phyloP scores from a whole-genome alignment of 2,329 filamentous ascomycete species.

The Fusarium nygamai region DNA sequence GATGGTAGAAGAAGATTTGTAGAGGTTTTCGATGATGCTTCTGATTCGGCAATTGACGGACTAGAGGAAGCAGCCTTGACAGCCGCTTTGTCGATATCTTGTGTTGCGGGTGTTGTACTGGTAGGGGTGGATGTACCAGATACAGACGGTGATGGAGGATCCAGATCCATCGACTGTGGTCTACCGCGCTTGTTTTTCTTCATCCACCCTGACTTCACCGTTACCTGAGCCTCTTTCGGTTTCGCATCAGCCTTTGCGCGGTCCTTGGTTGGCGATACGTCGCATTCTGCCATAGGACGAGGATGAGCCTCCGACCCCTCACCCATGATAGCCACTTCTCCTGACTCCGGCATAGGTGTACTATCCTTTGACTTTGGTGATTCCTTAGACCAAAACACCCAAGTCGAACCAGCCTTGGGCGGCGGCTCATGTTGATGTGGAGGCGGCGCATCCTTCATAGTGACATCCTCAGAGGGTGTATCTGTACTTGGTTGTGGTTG shows the following conservation, averaged over 20 bases:
- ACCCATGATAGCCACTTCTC: slow-evolving; percentile 66
- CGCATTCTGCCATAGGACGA: slow-evolving; percentile 55
- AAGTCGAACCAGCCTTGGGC: slow-evolving; percentile 71
- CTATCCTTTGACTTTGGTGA: slow-evolving; percentile 51
- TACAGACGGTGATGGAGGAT: slow-evolving; percentile 48
- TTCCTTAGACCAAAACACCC: slow-evolving; percentile 83
- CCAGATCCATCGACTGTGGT: slow-evolving; percentile 60
- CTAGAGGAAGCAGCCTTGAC: slow-evolving; percentile 33
- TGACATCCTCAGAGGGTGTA: slow-evolving; percentile 50
- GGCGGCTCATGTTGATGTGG: slow-evolving; percentile 46
- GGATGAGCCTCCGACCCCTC: slow-evolving; percentile 67
- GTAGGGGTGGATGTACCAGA: slow-evolving; percentile 40
- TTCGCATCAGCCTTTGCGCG: slow-evolving; percentile 39
- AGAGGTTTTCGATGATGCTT: slow-evolving; percentile 55
- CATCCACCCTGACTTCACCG: slow-evolving; percentile 47
- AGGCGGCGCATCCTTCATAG: slow-evolving; percentile 55
- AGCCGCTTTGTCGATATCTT: slow-evolving; percentile 27
- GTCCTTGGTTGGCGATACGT: slow-evolving; percentile 54
- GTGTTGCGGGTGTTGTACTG: slow-evolving; percentile 16
- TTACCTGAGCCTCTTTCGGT: slow-evolving; percentile 45
- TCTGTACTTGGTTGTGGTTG: slow-evolving; percentile 28
- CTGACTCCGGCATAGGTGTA: slow-evolving; percentile 52
- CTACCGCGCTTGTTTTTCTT: slow-evolving; percentile 57
- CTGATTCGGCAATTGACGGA: slow-evolving; percentile 53
- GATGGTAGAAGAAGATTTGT: slow-evolving; percentile 76